Percentiles rank a stretch among this genome's conserved stretches.
These are phyloP conservation scores for Coelastrella sp. DNA, from an alignment of 139 green algal species.

Conservation along the genomic window DNA sequence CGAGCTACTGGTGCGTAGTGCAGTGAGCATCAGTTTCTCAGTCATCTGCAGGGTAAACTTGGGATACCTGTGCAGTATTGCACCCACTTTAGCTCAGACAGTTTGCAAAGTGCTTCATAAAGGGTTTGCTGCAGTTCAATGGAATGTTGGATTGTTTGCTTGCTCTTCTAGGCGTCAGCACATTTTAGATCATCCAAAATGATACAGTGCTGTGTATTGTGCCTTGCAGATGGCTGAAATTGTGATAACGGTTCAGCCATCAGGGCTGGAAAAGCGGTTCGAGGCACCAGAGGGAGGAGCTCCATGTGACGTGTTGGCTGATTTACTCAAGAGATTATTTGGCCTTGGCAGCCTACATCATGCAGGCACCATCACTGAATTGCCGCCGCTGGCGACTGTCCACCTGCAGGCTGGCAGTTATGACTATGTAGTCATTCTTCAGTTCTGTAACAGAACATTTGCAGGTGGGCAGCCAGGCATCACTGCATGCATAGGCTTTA, in stretches of 20 bases:
- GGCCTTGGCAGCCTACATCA: background rate
- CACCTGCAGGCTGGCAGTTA: background rate
- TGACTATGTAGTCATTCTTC: too few relatives aligned
- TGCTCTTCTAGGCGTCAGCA: background rate
- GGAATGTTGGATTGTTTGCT: background rate
- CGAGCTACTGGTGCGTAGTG: background rate
- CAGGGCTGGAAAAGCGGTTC: background rate
- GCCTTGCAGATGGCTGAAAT: background rate
- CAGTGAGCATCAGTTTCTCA: background rate
- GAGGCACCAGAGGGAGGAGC: background rate
- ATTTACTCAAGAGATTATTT: background rate
- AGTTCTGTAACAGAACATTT: too few relatives aligned
- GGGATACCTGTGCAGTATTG: background rate
- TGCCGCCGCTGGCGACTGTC: background rate
- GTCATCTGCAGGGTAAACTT: background rate
- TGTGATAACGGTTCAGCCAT: background rate
- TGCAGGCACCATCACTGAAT: background rate
- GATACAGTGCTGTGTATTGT: background rate
- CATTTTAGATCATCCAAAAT: too few relatives aligned
- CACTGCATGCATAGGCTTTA: too few relatives aligned
- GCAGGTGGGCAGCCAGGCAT: too few relatives aligned
- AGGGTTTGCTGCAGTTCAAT: background rate
- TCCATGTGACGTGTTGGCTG: background rate
- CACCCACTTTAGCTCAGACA: background rate
- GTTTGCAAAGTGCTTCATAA: background rate